phyloP scores from a whole-genome alignment of 23 red algal species.

The Cyanidioschyzon merolae region DNA sequence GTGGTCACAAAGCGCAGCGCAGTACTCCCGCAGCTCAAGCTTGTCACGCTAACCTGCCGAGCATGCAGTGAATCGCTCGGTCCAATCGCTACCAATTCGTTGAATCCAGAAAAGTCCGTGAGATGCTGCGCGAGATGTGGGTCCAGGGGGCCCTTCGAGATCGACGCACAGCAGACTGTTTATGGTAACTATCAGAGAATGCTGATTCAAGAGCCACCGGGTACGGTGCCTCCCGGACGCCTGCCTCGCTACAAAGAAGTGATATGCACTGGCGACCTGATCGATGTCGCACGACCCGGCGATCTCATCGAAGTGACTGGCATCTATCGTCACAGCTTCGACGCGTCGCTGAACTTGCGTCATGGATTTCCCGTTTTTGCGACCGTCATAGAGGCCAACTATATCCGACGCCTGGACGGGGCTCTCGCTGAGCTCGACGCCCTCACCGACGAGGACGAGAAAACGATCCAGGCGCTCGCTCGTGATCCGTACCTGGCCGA shows the following conservation, averaged over 20 bases:
- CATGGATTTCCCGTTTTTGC: conserved; percentile 95
- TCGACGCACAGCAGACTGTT: conserved; percentile 72
- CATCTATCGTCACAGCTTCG: conserved; percentile 77
- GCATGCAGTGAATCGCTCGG: conserved; percentile 45
- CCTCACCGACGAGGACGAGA: conserved; percentile 84
- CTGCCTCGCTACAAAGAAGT: conserved; percentile 94
- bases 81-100: conserved; percentile 36
- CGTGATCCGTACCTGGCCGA: conserved; percentile 65
- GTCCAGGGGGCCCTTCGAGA: conserved; percentile 76
- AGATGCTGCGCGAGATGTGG: conserved; percentile 57
- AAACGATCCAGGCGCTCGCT: conserved; percentile 51
- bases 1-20: conserved; percentile 86
- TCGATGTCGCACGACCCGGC: conserved; percentile 80
- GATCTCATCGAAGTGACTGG: conserved; percentile 95
- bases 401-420: conserved; percentile 73
- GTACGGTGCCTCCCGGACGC: conserved; percentile 77
- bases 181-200: conserved; percentile 97
- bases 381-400: conserved; percentile 87
- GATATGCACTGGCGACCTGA: conserved; percentile 71
- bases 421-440: conserved; percentile 47
- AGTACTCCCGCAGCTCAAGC: conserved; percentile 77
- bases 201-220: conserved; percentile 88
- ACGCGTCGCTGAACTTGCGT: conserved; percentile 56
- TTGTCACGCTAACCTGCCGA: conserved; percentile 74
- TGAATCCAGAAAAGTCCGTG: conserved; percentile 56